Evolutionary conservation across 768 basidiomycete species (phyloP).

Genomic region (Psilocybe cubensis): DNA sequence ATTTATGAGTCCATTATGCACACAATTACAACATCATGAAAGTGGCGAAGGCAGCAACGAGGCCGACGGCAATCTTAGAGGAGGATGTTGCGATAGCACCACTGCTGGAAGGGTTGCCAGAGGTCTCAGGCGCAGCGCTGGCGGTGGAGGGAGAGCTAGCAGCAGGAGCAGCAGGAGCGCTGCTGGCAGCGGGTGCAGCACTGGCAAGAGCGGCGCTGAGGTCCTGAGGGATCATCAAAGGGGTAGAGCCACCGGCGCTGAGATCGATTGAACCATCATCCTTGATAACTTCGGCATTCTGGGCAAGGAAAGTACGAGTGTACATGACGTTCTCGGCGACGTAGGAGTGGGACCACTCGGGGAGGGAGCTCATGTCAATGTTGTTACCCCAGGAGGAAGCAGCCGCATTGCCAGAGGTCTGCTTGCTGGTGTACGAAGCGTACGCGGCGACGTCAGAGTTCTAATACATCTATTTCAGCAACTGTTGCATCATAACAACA

Average conservation of each 20-base stretch:
- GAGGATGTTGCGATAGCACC: slow-evolving; percentile 52
- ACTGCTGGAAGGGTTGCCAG: slow-evolving; percentile 28
- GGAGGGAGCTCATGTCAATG: slow-evolving; percentile 61
- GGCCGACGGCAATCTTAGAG: slow-evolving; percentile 51
- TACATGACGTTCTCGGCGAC: slow-evolving; percentile 63
- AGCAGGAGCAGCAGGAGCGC: slow-evolving; percentile 29
- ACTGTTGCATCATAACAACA: not conserved
- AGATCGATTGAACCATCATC: slow-evolving; percentile 57
- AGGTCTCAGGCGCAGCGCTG: slow-evolving; percentile 24
- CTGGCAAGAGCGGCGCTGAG: slow-evolving; percentile 48
- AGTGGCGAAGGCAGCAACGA: slow-evolving; percentile 47
- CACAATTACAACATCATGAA: slow-evolving; percentile 52
- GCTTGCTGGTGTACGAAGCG: slow-evolving; percentile 49
- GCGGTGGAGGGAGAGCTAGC: slow-evolving; percentile 31
- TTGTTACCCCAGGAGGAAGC: slow-evolving; percentile 65
- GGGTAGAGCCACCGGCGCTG: slow-evolving; percentile 40
- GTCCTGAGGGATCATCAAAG: slow-evolving; percentile 66
- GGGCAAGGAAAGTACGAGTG: slow-evolving; percentile 48
- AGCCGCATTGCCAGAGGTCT: slow-evolving; percentile 48
- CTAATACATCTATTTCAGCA: slow-evolving; percentile 28
- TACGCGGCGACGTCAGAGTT: slow-evolving; percentile 62
- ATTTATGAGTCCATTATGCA: slow-evolving; percentile 5
- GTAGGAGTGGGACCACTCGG: slow-evolving; percentile 52
- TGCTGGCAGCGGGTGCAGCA: slow-evolving; percentile 27
- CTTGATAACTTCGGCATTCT: slow-evolving; percentile 54